Evolutionary conservation across 1,284 basidiomycete species (phyloP).

Genomic region (Mycosarcoma mackinlayi): DNA sequence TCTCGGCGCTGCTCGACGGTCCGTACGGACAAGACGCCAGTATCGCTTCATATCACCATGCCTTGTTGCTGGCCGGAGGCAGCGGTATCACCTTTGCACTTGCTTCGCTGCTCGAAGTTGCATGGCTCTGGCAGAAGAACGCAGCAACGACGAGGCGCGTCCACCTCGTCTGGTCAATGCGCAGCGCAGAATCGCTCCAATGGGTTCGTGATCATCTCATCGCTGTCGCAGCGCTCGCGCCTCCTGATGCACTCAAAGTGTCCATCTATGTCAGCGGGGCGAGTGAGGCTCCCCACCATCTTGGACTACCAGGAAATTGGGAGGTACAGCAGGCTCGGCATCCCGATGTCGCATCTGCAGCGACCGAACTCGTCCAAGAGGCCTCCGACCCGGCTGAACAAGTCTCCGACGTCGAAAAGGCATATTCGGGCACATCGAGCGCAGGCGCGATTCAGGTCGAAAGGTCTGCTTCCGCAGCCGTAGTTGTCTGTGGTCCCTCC

Average conservation of each 20-base stretch:
- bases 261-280: constrained; percentile 35
- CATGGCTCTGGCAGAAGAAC: constrained; percentile 45
- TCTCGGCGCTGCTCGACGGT: constrained; percentile 53
- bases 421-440: not conserved
- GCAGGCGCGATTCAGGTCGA: not conserved
- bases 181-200: constrained; percentile 13
- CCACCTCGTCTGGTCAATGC: constrained; percentile 45
- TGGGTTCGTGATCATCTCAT: constrained; percentile 34
- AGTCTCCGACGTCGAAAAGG: constrained; percentile 19
- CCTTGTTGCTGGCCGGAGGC: constrained; percentile 52
- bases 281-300: constrained; percentile 1
- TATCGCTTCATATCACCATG: constrained; percentile 26
- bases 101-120: constrained; percentile 42
- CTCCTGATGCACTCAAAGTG: constrained; percentile 16
- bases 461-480: constrained; percentile 17
- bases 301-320: constrained; percentile 17
- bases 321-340: constrained; percentile 20
- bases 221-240: constrained; percentile 24
- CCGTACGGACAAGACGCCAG: constrained; percentile 53
- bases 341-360: constrained; percentile 29
- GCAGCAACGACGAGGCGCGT: constrained; percentile 15
- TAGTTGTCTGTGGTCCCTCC: constrained; percentile 41
- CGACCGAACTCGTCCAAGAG: constrained; percentile 8
- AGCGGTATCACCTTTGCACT: constrained; percentile 56
- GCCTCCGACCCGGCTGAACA: not conserved